phyloP scores from a whole-genome alignment of 164 flowering plant species.

The Platanus orientalis region DNA sequence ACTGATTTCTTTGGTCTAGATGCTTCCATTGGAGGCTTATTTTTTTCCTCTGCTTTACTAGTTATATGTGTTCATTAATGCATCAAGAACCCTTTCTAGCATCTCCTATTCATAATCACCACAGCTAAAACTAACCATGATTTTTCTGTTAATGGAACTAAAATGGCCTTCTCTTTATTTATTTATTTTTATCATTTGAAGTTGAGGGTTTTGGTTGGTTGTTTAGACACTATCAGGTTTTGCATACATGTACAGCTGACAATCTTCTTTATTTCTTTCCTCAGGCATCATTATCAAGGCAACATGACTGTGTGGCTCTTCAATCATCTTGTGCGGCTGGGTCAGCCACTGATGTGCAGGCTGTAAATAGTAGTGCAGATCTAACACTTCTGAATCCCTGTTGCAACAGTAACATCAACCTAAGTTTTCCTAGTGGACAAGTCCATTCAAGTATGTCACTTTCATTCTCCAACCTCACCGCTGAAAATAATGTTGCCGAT shows the following conservation, averaged over 20 bases:
- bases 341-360: conserved; percentile 25
- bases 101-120: too few relatives aligned
- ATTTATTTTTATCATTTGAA: too few relatives aligned
- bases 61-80: too few relatives aligned
- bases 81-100: too few relatives aligned
- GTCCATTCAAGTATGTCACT: conserved; percentile 48
- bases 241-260: conserved; percentile 1
- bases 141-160: too few relatives aligned
- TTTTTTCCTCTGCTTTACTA: too few relatives aligned
- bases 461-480: conserved; percentile 48
- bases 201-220: too few relatives aligned
- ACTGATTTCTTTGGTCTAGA: too few relatives aligned
- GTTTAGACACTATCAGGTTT: too few relatives aligned
- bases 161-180: too few relatives aligned
- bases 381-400: conserved; percentile 31
- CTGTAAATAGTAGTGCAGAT: conserved; percentile 25
- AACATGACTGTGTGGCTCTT: conserved; percentile 32
- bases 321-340: conserved; percentile 35
- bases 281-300: conserved; percentile 37
- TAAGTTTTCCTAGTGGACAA: conserved; percentile 40
- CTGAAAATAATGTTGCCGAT: conserved; percentile 58
- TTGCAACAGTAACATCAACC: conserved; percentile 32
- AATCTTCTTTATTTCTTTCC: not conserved
- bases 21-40: too few relatives aligned
- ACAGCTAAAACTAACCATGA: too few relatives aligned